Base-by-base conservation (phyloP, 192 early-diverging fungal species). In the Umbelopsis isabellina region DNA sequence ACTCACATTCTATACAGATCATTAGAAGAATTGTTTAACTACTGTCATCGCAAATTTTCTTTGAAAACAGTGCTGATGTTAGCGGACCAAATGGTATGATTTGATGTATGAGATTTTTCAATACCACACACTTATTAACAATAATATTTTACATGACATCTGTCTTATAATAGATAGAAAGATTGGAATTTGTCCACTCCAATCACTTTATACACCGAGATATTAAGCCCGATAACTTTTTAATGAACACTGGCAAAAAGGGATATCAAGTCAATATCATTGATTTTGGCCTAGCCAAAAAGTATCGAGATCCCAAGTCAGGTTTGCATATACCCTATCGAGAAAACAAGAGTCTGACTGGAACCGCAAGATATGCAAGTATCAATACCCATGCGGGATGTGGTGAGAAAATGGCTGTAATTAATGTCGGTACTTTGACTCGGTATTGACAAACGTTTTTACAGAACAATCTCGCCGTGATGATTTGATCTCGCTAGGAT, bases 161-260 rank as follows among this genome's bases (percentile, higher is more conserved):
- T 46, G 37, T 23, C 4, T 12, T 13, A 11, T 66, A 22, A 21
- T 53, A 82, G 85, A 55, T 90, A 46, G 86, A 87, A 53, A 84
- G 89, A 47, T 83, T 92, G 67, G 88, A 90, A 74, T 88, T 87
- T 61, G 85, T 93, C 49, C 91, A 91, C 72, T 85, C 83, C 67
- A 95, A 94, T 79, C 92, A 93, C 74, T 93, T 95, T 72, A 93
- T 97, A 71, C 93, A 97, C 75, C 88, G 95, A 68, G 93, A 93
- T 73, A 94, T 94, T 70, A 94, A 95, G 73, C 93, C 93, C 5
- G 94, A 95, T 73, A 97, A 97, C 84, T 95, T 95, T 75, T 69
- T 95, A 65, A 93, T 97, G 90, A 94, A 94, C 58, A 89, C 91
- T 74, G 89, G 90, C 45, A 92, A 91, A 73, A 90, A 89, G 58